These are phyloP conservation scores for Vitis labrusca DNA, from an alignment of 164 flowering plant species.

Conservation along the genomic window DNA sequence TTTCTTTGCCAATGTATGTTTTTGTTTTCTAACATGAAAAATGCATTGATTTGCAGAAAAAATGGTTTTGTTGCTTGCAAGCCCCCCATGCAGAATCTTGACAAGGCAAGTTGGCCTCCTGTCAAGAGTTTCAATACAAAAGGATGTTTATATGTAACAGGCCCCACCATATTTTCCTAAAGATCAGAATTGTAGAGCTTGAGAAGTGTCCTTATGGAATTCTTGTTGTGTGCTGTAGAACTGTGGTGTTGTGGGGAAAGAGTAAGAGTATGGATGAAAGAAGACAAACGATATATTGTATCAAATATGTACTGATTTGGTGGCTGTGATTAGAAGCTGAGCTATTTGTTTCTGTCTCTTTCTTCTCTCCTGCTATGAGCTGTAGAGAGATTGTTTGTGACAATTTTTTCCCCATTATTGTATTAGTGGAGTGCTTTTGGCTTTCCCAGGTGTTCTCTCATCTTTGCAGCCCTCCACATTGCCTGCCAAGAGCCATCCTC, in stretches of 20 bases:
- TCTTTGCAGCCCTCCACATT: neutral
- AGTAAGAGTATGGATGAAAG: slow-evolving; percentile 4
- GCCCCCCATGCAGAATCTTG: slow-evolving; percentile 58
- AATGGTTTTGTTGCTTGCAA: slow-evolving; percentile 86
- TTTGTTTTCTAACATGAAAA: neutral
- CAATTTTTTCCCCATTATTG: neutral
- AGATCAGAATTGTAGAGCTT: slow-evolving; percentile 20
- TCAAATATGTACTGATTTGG: slow-evolving; percentile 28
- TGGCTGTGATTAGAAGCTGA: slow-evolving; percentile 19
- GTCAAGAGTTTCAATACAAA: slow-evolving; percentile 17
- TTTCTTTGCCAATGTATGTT: neutral
- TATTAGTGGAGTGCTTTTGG: slow-evolving; percentile 12
- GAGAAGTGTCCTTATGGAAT: slow-evolving; percentile 18
- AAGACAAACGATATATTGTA: slow-evolving; percentile 21
- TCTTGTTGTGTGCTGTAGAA: slow-evolving; percentile 27
- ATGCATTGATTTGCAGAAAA: slow-evolving; percentile 54
- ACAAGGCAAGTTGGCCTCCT: slow-evolving; percentile 14
- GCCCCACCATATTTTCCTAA: slow-evolving; percentile 14
- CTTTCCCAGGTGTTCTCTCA: neutral
- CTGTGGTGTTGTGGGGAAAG: slow-evolving; percentile 22
- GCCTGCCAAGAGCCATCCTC: too few relatives aligned
- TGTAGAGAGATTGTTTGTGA: slow-evolving; percentile 18
- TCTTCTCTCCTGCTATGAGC: slow-evolving; percentile 14
- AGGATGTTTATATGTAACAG: slow-evolving; percentile 20
- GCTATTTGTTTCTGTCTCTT: slow-evolving; percentile 11